Percentiles rank a stretch among this genome's conserved stretches.
Conservation (phyloP, 306 rosid genomes). For the Medicago lupulina region DNA sequence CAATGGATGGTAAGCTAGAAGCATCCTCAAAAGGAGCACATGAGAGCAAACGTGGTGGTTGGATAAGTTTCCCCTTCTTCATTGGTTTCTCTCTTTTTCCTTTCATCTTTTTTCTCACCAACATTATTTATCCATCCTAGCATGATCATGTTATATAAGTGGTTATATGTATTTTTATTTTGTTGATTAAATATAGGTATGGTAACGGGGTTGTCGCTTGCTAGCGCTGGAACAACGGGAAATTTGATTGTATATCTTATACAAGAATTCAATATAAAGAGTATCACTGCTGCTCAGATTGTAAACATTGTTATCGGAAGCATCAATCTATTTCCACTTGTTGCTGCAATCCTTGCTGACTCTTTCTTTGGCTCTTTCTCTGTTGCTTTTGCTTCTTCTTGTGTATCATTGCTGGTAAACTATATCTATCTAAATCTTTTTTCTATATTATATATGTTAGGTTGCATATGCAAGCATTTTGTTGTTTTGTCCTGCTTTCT, state of each 20-base stretch:
- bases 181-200: slow-evolving; percentile 41
- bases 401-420: slow-evolving; percentile 44
- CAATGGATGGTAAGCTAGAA: slow-evolving; percentile 29
- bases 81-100: slow-evolving; percentile 36
- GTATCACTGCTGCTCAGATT: slow-evolving; percentile 60
- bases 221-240: slow-evolving; percentile 39
- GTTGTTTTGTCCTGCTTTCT: no score
- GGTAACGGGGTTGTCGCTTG: slow-evolving; percentile 43
- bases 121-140: not conserved
- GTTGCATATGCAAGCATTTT: no score
- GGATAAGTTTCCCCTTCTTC: slow-evolving; percentile 59
- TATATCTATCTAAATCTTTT: not conserved
- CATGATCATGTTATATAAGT: not conserved
- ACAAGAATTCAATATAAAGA: slow-evolving; percentile 48
- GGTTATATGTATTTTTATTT: not conserved
- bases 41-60: slow-evolving; percentile 47
- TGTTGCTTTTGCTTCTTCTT: slow-evolving; percentile 45
- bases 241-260: slow-evolving; percentile 62
- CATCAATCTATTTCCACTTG: slow-evolving; percentile 44
- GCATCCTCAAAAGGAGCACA: slow-evolving; percentile 15
- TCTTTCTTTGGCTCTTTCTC: slow-evolving; percentile 58
- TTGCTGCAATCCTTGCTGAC: slow-evolving; percentile 60
- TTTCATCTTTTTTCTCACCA: not conserved
- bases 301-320: slow-evolving; percentile 48
- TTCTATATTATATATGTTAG: no score